Base-by-base conservation (phyloP, 1,284 basidiomycete species). In the Puccinia brachypodii region DNA sequence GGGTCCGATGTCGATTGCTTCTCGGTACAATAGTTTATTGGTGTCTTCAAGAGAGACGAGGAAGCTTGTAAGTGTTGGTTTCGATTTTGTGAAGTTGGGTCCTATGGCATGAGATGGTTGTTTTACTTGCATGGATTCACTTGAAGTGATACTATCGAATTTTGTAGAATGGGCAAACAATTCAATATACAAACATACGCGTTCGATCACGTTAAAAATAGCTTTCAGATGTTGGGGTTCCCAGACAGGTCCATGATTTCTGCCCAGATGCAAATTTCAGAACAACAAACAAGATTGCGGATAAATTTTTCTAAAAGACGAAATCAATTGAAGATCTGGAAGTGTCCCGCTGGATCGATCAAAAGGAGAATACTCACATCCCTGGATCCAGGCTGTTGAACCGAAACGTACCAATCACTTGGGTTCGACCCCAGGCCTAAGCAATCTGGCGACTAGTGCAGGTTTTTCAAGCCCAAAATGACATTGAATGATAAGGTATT, bases 241-340 rank as follows among this genome's bases (percentile, higher is more conserved):
- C 69, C 13, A 50, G 3, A 40, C 69, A 72, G 33, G 69, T 53
- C 69, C 69, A 72, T 11, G 69, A 72, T 19, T 50, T 44, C 69
- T 72, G 40, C 14, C 47, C 47, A 28, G 19, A 62, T 4, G 4
- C 3, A 72, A 53, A 33, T 2, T 47, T 47, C 13, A 6, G 3
- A 33, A 38, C 16, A 64, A 19, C 22, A n/a, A 14, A 40, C 7
- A 28, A 3, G 13, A 69, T 31, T 28, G 16, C 16, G 1, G 69
- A 25, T 33, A 7, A 53, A 72, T n/a, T 22, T 72, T 33, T 47
- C 1, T 14, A 0, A 36, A 16, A 33, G 7, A 33, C 1, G 31
- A 72, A 53, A 42, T 16, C 1, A 9, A 50, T 14, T 50, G 28
- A n/a, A 72, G 14, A 36, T 13, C 19, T 40, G 2, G 50, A 53